Conservation (phyloP, 2,329 filamentous ascomycete genomes). For the Fonsecaea pedrosoi region DNA sequence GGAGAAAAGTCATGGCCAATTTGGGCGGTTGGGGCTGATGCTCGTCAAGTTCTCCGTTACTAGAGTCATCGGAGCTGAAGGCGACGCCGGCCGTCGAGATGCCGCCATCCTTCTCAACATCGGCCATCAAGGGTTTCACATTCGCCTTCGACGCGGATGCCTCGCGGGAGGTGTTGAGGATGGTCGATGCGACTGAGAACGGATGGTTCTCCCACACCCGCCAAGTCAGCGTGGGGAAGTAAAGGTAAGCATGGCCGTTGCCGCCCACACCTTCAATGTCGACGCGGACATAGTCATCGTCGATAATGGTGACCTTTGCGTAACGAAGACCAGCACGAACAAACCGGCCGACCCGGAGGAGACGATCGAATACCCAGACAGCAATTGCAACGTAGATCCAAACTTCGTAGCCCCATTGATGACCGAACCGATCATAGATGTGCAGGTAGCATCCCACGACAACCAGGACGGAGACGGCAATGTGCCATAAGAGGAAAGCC, state of each 20-base stretch:
- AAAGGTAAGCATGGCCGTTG: constrained; percentile 27
- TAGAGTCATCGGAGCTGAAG: not conserved
- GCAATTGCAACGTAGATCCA: constrained; percentile 56
- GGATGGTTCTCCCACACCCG: constrained; percentile 45
- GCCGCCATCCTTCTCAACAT: not conserved
- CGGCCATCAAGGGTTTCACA: not conserved
- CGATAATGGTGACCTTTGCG: constrained; percentile 42
- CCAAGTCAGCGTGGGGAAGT: constrained; percentile 38
- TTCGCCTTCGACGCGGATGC: not conserved
- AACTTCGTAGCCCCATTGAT: constrained; percentile 55
- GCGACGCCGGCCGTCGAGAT: not conserved
- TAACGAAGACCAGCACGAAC: constrained; percentile 49
- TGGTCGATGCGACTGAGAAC: constrained; percentile 46
- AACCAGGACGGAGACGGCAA: constrained; percentile 44
- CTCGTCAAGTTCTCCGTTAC: not conserved
- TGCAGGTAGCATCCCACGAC: constrained; percentile 49
- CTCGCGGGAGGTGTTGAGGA: not conserved
- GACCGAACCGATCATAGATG: constrained; percentile 47
- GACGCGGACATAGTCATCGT: constrained; percentile 43
- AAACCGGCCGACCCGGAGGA: constrained; percentile 51
- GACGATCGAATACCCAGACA: constrained; percentile 57
- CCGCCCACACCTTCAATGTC: constrained; percentile 41
- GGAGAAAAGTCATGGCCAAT: constrained; percentile 9
- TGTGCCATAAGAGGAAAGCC: constrained; percentile 46
- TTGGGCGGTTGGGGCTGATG: not conserved